A percentile compares a stretch with the other conserved stretches of the same genome.
These are phyloP conservation scores for Colletotrichum kahawae DNA, from an alignment of 2,329 filamentous ascomycete genomes.

Conservation along the genomic window DNA sequence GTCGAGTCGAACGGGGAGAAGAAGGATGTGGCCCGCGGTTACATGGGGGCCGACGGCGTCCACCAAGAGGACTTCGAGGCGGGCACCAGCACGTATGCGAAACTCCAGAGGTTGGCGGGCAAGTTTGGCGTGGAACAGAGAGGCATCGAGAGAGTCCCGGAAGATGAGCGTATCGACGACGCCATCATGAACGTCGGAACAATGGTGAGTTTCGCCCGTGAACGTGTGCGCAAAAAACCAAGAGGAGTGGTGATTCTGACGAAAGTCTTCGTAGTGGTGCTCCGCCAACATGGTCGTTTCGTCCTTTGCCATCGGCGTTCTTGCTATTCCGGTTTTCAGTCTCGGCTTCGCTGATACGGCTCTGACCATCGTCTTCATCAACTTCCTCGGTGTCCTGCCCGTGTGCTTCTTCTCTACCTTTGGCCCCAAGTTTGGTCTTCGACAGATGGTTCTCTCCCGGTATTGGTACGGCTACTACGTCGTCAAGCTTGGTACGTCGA, in stretches of 20 bases:
- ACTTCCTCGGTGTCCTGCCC: constrained; percentile 72
- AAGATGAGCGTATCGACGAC: constrained; percentile 69
- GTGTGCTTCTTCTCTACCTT: constrained; percentile 82
- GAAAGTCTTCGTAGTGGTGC: constrained; percentile 55
- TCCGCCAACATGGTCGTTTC: constrained; percentile 81
- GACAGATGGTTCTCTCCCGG: constrained; percentile 81
- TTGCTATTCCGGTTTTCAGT: constrained; percentile 69
- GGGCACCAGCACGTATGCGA: constrained; percentile 28
- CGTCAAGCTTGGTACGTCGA: constrained; percentile 66
- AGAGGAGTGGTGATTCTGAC: background rate
- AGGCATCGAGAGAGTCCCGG: constrained; percentile 77
- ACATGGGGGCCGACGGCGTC: background rate
- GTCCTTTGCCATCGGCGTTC: constrained; percentile 76
- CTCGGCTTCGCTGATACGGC: constrained; percentile 77
- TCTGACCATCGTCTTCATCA: constrained; percentile 76
- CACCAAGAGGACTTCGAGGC: constrained; percentile 8
- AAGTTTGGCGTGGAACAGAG: constrained; percentile 74
- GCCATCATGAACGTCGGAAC: constrained; percentile 72
- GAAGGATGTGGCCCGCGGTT: constrained; percentile 9
- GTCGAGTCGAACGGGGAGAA: constrained; percentile 14
- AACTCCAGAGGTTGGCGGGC: constrained; percentile 65
- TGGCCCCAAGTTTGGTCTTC: constrained; percentile 74
- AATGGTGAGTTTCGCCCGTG: constrained; percentile 61
- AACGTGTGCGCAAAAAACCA: background rate
- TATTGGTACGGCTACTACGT: constrained; percentile 78